phyloP scores from a whole-genome alignment of 495 filamentous ascomycete genomes.

The Lasiosphaeris hirsuta region DNA sequence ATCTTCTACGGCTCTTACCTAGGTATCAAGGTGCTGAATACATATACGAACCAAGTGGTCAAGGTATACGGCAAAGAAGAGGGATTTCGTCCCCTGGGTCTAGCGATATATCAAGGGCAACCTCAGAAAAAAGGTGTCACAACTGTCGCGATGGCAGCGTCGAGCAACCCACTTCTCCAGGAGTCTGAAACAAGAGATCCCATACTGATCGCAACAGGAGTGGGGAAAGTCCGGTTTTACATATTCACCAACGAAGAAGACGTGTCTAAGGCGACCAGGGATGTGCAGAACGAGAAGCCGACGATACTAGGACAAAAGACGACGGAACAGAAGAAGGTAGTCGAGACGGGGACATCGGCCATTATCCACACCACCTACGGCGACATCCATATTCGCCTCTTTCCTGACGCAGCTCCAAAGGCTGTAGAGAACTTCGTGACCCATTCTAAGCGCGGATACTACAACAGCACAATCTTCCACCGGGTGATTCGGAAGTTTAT shows the following conservation, averaged over 20 bases:
- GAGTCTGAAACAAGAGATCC: constrained; percentile 92
- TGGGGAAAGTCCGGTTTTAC: constrained; percentile 92
- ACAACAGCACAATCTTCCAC: constrained; percentile 97
- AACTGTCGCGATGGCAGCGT: constrained; percentile 97
- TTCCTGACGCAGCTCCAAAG: constrained; percentile 87
- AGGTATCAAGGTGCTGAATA: constrained; percentile 92
- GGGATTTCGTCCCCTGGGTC: constrained; percentile 72
- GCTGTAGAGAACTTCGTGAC: constrained; percentile 99
- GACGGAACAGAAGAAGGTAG: constrained; percentile 51
- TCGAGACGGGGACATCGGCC: constrained; percentile 71
- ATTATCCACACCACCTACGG: constrained; percentile 91
- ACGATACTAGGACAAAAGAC: constrained; percentile 47
- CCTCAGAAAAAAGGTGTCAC: constrained; percentile 87
- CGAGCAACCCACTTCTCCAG: constrained; percentile 84
- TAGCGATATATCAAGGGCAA: constrained; percentile 92
- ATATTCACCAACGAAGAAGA: constrained; percentile 92
- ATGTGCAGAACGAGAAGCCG: constrained; percentile 94
- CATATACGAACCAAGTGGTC: constrained; percentile 83
- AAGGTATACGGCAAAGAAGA: constrained; percentile 88
- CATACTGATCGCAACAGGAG: constrained; percentile 78
- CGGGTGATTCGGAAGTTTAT: constrained; percentile 98
- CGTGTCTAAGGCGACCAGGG: constrained; percentile 78
- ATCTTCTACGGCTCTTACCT: constrained; percentile 89
- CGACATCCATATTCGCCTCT: constrained; percentile 92
- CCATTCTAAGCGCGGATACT: constrained; percentile 83